phyloP scores from a whole-genome alignment of 305 asterid species.

The Andrographis paniculata region DNA sequence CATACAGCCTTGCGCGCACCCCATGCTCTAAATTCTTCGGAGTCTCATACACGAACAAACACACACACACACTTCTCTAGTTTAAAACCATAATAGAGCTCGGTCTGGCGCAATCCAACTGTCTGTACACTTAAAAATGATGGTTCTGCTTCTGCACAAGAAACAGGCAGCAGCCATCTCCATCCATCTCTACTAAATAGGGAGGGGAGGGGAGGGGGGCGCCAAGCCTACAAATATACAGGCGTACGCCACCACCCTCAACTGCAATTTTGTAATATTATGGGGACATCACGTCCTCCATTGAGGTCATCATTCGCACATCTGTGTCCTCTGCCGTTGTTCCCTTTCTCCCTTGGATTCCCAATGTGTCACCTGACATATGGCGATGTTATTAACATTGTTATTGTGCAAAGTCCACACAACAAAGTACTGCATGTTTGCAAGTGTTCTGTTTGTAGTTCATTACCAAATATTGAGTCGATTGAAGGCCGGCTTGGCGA shows the following conservation, averaged over 20 bases:
- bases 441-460: neutral
- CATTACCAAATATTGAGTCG: constrained; percentile 44
- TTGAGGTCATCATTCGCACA: constrained; percentile 43
- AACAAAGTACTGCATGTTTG: neutral
- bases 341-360: constrained; percentile 27
- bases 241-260: constrained; percentile 33
- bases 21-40: constrained; percentile 24
- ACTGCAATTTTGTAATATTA: constrained; percentile 6
- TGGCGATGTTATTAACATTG: neutral
- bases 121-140: constrained; percentile 39
- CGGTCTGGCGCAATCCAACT: constrained; percentile 14
- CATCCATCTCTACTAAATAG: constrained; percentile 2
- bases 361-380: constrained; percentile 40
- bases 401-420: neutral
- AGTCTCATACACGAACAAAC: neutral
- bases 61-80: constrained; percentile 5
- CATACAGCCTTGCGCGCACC: constrained; percentile 22
- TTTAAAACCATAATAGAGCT: constrained; percentile 6
- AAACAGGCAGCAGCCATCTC: constrained; percentile 2
- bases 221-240: constrained; percentile 58
- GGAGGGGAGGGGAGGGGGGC: constrained; percentile 25
- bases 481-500: constrained; percentile 48
- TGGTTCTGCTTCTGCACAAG: constrained; percentile 17
- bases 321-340: constrained; percentile 39
- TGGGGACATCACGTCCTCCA: constrained; percentile 57